These are phyloP conservation scores for Pseudozyma thailandica DNA, from an alignment of 1,284 basidiomycete species.

Conservation along the genomic window DNA sequence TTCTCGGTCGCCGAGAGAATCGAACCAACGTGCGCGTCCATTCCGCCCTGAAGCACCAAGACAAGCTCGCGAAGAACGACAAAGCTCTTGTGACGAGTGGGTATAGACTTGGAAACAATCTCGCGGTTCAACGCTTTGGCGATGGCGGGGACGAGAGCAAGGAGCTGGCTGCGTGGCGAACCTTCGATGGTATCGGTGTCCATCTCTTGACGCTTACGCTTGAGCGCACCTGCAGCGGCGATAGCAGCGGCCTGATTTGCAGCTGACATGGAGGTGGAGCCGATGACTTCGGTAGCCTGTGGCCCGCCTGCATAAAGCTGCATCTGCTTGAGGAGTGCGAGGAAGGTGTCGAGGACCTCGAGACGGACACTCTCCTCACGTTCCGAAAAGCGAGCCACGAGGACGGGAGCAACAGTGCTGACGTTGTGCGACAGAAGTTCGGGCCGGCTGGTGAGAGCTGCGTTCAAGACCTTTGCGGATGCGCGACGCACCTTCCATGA, in stretches of 20 bases:
- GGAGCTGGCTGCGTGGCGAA: constrained; percentile 61
- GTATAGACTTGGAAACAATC: constrained; percentile 84
- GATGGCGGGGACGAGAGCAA: constrained; percentile 79
- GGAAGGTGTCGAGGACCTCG: constrained; percentile 90
- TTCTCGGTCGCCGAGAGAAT: constrained; percentile 69
- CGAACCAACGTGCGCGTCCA: constrained; percentile 77
- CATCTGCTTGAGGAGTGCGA: constrained; percentile 82
- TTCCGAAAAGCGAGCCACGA: constrained; percentile 91
- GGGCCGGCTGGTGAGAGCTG: constrained; percentile 85
- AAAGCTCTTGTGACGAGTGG: constrained; percentile 86
- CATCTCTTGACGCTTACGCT: constrained; percentile 65
- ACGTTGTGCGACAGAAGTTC: constrained; percentile 84
- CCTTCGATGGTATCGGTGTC: constrained; percentile 44
- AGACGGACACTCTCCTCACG: constrained; percentile 95
- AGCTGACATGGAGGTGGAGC: constrained; percentile 31
- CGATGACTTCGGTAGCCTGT: constrained; percentile 76
- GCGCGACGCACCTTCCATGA: constrained; percentile 97
- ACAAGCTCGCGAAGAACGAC: constrained; percentile 80
- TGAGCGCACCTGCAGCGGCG: constrained; percentile 61
- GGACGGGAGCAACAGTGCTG: constrained; percentile 82
- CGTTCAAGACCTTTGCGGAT: constrained; percentile 86
- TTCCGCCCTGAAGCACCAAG: constrained; percentile 82
- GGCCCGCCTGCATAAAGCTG: constrained; percentile 67
- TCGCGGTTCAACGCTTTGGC: constrained; percentile 86
- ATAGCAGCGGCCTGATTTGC: constrained; percentile 36